These are phyloP conservation scores for Tolypocladium tundrense DNA, from an alignment of 2,329 filamentous ascomycete species.

Conservation along the genomic window DNA sequence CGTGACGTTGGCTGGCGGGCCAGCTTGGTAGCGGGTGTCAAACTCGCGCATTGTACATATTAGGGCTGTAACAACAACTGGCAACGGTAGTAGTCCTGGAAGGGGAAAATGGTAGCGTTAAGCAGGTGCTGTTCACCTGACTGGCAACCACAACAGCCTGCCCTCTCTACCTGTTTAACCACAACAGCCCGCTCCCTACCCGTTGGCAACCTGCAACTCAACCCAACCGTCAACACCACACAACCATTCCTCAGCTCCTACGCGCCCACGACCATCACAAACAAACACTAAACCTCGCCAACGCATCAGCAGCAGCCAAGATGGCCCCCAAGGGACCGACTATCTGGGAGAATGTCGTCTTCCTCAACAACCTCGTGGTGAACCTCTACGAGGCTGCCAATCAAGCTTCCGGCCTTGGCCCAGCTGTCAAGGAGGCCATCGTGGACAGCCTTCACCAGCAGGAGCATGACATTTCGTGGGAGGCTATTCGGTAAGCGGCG, in stretches of 20 bases:
- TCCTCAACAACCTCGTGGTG: conserved; percentile 23
- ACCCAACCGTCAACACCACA: background rate
- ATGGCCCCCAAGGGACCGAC: conserved; percentile 12
- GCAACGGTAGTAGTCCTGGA: background rate
- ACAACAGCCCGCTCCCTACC: background rate
- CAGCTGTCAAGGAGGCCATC: conserved; percentile 19
- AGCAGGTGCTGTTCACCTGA: background rate
- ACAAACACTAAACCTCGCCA: background rate
- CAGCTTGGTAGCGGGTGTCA: background rate
- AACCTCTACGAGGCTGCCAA: conserved; percentile 20
- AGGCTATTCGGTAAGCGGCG: conserved; percentile 31
- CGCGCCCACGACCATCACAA: background rate
- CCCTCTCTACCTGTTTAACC: background rate
- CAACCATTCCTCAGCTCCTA: background rate
- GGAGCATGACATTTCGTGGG: conserved; percentile 29
- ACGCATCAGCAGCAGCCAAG: background rate
- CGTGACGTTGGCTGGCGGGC: background rate
- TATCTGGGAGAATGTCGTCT: conserved; percentile 21
- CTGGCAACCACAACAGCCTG: background rate
- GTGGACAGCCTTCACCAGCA: conserved; percentile 19
- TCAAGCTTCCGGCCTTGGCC: conserved; percentile 14
- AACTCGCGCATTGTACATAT: background rate
- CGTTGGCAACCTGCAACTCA: background rate
- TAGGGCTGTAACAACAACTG: background rate
- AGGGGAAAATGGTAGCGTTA: background rate